Base-by-base conservation (phyloP, 2,329 filamentous ascomycete genomes). In the Cercospora sesami region DNA sequence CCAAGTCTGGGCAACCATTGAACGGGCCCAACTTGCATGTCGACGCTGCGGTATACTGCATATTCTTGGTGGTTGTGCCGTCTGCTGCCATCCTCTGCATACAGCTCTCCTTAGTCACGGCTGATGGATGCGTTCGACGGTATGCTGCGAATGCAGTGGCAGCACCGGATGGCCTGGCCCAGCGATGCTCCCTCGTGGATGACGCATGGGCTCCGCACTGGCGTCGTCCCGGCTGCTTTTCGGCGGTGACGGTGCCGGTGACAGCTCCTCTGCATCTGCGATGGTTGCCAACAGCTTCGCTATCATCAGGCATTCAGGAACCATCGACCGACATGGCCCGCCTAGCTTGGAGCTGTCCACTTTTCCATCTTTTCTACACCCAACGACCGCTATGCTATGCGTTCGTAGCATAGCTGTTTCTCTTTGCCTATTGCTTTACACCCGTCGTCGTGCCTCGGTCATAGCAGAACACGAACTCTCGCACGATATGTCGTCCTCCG, bases 261-360 rank as follows among this genome's bases (percentile, higher is more conserved):
- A 30, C 55, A 31, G 36, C 26, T 62, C 23, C 60, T 62, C 60
- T 63, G 42, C 60, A 33, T 63, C 60, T 33, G 10, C 60, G 42
- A 63, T 55, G 26, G 42, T 16, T 26, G 23, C 16, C 42, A 26
- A 16, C 28, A 33, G 39, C n/a, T 63, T 60, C 28, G 26, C 39
- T 18, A 63, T 63, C 9, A 28, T 30, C 60, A 55, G 23, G 12
- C 45, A 12, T 53, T 30, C 60, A 63, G 60, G 60, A 51, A 63
- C 45, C 21, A 45, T 53, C 42, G 18, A 10, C 26, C 21, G n/a
- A 51, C 26, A 31, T 26, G 48, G 26, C 28, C 60, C 36, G 45
- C 39, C 45, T 53, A 63, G 60, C 60, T 36, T 63, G 30, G 14
- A 26, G 60, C 30, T 63, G 60, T 55, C 60, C 60, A 26, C 60